Base-by-base conservation (phyloP, 768 basidiomycete genomes). In the Agrocybe pediades region DNA sequence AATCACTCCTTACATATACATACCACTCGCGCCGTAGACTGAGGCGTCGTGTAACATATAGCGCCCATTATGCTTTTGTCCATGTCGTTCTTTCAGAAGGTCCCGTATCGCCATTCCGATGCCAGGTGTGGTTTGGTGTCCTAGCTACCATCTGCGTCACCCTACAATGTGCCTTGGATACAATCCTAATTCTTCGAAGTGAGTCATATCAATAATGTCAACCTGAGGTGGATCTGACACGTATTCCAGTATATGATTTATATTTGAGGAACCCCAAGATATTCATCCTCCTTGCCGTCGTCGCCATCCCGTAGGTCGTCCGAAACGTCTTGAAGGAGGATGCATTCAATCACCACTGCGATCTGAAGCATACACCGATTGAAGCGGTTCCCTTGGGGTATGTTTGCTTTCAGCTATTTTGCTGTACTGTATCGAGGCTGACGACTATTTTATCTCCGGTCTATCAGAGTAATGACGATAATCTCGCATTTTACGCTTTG, bases 121-220 rank as follows among this genome's bases (percentile, higher is more conserved):
- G 56, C 27, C 39, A 39, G 41, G n/a, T 39, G 0, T 57, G 56
- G 56, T 57, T 53, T 16, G 33, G 19, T 4, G 16, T 57, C 23
- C 19, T 57, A 11, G 42, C 39, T 16, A 13, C 17, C 17, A 30
- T 23, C 9, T 43, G 46, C 11, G 46, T 36, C n/a, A 36, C 25
- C 2, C 21, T 45, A 15, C 41, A 41, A 36, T 13, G 45, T n/a
- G 46, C 30, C 11, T 21, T 57, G 33, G 51, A 57, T 27, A 9
- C 27, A 8, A 30, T 57, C 3, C 16, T 57, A 16, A 36, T 57
- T 15, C 24, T 57, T 3, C 51, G 56, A 43, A 23, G 56, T 57
- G 46, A 46, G 52, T 40, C 8, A 9, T 13, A 24, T 25, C 25
- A 29, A 5, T 39, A 9, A n/a, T n/a, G n/a, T 44, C 29, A 4